phyloP scores from a whole-genome alignment of 2,329 filamentous ascomycete species.

The Metarhizium album region DNA sequence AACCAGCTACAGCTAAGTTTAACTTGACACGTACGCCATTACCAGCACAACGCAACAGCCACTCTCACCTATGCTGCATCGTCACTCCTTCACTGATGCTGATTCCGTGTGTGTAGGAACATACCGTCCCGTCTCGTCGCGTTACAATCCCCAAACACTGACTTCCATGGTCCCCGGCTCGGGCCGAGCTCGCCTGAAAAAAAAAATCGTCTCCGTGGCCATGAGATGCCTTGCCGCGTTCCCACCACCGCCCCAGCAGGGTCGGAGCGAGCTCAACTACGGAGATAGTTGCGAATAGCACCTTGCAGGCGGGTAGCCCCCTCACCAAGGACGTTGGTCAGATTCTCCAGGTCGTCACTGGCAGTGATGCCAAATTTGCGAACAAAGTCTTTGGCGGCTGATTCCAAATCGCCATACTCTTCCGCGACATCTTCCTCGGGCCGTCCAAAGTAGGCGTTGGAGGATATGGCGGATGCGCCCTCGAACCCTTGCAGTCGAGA shows the following conservation, averaged over 20 bases:
- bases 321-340: slow-evolving; percentile 73
- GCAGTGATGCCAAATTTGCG: slow-evolving; percentile 92
- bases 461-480: slow-evolving; percentile 83
- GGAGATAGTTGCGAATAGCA: slow-evolving; percentile 53
- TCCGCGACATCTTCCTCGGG: slow-evolving; percentile 72
- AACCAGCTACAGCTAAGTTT: slow-evolving; percentile 16
- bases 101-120: background rate
- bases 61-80: background rate
- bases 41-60: slow-evolving; percentile 1
- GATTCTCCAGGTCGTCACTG: slow-evolving; percentile 88
- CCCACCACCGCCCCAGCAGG: background rate
- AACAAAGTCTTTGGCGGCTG: slow-evolving; percentile 91
- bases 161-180: background rate
- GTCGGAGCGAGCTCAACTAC: slow-evolving; percentile 31
- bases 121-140: background rate
- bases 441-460: slow-evolving; percentile 94
- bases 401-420: slow-evolving; percentile 84
- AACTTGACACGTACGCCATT: slow-evolving; percentile 21
- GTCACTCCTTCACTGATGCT: background rate
- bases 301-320: slow-evolving; percentile 78
- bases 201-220: too few relatives aligned
- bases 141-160: background rate
- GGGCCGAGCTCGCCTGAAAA: background rate
- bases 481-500: slow-evolving; percentile 82
- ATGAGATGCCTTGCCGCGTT: background rate